Conservation (phyloP, 2,329 filamentous ascomycete species). For the Hypoxylon sp. region DNA sequence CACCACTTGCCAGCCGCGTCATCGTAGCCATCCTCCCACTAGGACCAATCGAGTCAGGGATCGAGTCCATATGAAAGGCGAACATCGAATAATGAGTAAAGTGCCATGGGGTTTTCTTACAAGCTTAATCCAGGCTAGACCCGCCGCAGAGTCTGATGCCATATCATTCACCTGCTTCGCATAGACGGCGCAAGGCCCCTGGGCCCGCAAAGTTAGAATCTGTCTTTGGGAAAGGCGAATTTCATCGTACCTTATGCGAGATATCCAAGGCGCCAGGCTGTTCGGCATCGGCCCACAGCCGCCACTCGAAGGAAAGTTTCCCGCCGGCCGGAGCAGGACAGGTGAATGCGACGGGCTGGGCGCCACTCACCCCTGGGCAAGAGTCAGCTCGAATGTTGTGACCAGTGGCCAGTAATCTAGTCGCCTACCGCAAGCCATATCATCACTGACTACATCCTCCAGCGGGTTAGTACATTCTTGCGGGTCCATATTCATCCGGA, state of each 20-base stretch:
- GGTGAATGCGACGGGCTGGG: constrained; percentile 59
- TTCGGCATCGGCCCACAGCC: constrained; percentile 67
- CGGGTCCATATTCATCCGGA: constrained; percentile 71
- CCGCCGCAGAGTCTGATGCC: constrained; percentile 63
- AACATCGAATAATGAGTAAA: neutral
- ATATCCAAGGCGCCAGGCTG: constrained; percentile 67
- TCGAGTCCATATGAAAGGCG: no score
- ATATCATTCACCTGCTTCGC: constrained; percentile 75
- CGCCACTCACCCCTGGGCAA: constrained; percentile 57
- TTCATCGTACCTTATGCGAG: constrained; percentile 51
- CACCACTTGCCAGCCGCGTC: constrained; percentile 70
- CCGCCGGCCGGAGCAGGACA: constrained; percentile 64
- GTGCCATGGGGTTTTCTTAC: constrained; percentile 17
- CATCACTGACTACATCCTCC: constrained; percentile 64
- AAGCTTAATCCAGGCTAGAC: constrained; percentile 82
- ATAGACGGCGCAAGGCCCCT: constrained; percentile 79
- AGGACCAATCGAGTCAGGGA: no score
- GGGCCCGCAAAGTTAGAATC: constrained; percentile 51
- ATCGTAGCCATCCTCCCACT: constrained; percentile 75
- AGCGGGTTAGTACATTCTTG: constrained; percentile 68
- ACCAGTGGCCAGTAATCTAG: constrained; percentile 39
- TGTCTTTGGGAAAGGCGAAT: no score
- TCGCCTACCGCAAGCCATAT: constrained; percentile 76
- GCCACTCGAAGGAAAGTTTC: constrained; percentile 75
- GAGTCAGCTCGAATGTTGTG: constrained; percentile 36